Conservation (phyloP, 2,329 filamentous ascomycete genomes). For the Colletotrichum costaricense region DNA sequence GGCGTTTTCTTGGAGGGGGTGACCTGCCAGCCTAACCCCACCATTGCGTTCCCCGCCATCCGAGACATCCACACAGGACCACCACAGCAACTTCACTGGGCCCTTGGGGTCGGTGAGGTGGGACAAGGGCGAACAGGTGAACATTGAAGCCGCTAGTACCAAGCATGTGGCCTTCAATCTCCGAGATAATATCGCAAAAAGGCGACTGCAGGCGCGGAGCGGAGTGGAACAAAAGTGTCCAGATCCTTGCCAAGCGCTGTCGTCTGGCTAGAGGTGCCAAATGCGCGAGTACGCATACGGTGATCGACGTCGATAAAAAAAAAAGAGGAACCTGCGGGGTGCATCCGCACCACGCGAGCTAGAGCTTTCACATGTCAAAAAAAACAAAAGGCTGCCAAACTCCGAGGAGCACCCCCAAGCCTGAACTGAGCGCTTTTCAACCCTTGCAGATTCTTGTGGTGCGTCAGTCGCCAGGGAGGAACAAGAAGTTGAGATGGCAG, state of each 20-base stretch:
- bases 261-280: constrained; percentile 11
- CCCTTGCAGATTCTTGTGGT: constrained; percentile 25
- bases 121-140: not conserved
- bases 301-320: constrained; percentile 26
- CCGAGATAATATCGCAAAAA: constrained; percentile 24
- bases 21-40: not conserved
- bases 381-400: not conserved
- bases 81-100: not conserved
- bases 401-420: constrained; percentile 10
- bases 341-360: constrained; percentile 30
- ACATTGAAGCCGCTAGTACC: not conserved
- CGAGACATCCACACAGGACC: not conserved
- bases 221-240: constrained; percentile 20
- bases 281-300: constrained; percentile 9
- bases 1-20: not conserved
- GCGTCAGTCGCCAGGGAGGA: constrained; percentile 31
- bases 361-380: constrained; percentile 33
- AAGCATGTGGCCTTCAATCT: constrained; percentile 24
- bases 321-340: constrained; percentile 36
- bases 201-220: constrained; percentile 23
- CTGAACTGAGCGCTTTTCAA: constrained; percentile 10
- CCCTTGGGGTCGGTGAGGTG: too few species aligned
- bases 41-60: constrained; percentile 1
- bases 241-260: constrained; percentile 2
- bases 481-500: constrained; percentile 34